Evolutionary conservation across 192 early-diverging fungal genomes (phyloP).

Genomic region (Mortierella hygrophila): DNA sequence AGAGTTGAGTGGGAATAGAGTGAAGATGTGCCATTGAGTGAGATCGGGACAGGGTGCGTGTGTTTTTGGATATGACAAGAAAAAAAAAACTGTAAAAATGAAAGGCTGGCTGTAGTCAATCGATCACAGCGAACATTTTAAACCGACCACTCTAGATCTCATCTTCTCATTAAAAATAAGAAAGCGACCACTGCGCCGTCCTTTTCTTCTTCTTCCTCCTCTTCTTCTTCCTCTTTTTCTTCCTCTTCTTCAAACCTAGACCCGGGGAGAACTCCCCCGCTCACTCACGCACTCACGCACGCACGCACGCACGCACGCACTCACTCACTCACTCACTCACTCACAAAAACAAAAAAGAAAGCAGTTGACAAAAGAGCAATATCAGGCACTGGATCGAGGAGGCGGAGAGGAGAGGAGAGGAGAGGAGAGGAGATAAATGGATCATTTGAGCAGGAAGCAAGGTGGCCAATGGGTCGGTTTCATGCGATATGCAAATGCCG

Average conservation of each 20-base stretch:
- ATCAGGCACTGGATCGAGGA: neutral
- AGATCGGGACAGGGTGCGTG: neutral
- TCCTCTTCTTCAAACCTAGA: too few species aligned
- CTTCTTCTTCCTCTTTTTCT: too few species aligned
- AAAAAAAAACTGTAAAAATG: neutral
- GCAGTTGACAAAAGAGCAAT: too few species aligned
- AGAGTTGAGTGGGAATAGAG: neutral
- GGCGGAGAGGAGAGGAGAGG: neutral
- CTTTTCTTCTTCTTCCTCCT: too few species aligned
- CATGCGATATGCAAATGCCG: slow-evolving; percentile 11
- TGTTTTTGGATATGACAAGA: too few species aligned
- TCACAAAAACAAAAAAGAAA: too few species aligned
- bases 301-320: too few species aligned
- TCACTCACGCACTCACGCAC: too few species aligned
- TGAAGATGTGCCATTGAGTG: neutral
- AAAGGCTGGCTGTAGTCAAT: neutral
- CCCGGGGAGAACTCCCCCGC: too few species aligned
- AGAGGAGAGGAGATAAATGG: neutral
- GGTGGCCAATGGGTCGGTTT: slow-evolving; percentile 3
- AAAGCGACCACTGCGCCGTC: neutral
- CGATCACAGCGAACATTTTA: neutral
- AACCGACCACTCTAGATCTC: slow-evolving; percentile 1
- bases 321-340: too few species aligned
- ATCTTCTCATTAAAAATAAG: neutral
- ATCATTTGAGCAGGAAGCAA: slow-evolving; percentile 1